These are phyloP conservation scores for Tieghemiomyces parasiticus DNA, from an alignment of 192 early-diverging fungal species.

Conservation along the genomic window DNA sequence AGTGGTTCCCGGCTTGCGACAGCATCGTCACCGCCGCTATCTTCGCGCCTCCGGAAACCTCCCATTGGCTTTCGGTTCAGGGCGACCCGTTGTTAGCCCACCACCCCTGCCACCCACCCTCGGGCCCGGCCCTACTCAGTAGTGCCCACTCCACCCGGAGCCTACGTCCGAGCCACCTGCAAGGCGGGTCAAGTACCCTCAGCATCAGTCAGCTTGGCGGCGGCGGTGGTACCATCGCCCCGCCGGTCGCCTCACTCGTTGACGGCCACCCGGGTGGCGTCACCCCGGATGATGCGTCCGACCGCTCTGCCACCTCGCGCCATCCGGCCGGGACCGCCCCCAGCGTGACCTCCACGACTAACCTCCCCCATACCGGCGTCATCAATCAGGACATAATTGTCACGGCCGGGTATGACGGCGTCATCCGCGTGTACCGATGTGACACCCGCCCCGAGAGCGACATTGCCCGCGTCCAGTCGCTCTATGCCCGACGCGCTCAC, in stretches of 20 bases:
- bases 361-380: slow-evolving; percentile 13
- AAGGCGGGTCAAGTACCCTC: slow-evolving; percentile 22
- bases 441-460: slow-evolving; percentile 21
- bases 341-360: background rate
- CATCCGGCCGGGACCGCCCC: slow-evolving; percentile 12
- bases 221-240: slow-evolving; percentile 7
- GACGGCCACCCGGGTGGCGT: background rate
- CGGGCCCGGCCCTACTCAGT: background rate
- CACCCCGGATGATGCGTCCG: slow-evolving; percentile 9
- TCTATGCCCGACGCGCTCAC: background rate
- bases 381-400: slow-evolving; percentile 43
- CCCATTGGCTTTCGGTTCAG: slow-evolving; percentile 36
- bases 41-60: slow-evolving; percentile 45
- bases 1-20: slow-evolving; percentile 39
- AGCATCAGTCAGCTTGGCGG: slow-evolving; percentile 10
- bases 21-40: slow-evolving; percentile 38
- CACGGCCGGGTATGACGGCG: slow-evolving; percentile 40
- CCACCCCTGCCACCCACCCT: background rate
- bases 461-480: background rate
- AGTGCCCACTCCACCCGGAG: slow-evolving; percentile 21
- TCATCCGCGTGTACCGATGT: slow-evolving; percentile 48
- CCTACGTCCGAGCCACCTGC: slow-evolving; percentile 2
- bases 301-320: slow-evolving; percentile 20
- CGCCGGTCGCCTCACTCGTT: background rate
- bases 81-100: slow-evolving; percentile 35